Conservation (phyloP, 2,329 filamentous ascomycete species). For the Aspergillus hiratsukae region DNA sequence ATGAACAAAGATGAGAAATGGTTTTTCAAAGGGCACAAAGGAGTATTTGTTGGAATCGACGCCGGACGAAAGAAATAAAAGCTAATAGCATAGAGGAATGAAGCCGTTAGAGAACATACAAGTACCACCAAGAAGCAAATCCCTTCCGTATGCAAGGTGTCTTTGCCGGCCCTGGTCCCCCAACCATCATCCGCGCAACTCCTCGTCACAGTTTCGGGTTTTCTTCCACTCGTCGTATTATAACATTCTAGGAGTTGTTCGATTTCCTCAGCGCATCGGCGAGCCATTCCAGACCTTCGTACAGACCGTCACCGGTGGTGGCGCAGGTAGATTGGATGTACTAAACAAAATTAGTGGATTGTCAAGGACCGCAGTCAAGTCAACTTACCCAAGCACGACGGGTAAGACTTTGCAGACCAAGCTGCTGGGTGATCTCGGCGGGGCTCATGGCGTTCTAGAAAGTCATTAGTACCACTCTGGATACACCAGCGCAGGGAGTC, state of each 20-base stretch:
- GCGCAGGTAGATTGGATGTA: conserved; percentile 99
- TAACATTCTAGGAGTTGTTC: conserved; percentile 44
- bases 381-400: conserved; percentile 94
- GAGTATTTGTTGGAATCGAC: conserved; percentile 24
- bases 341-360: conserved; percentile 44
- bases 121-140: conserved; percentile 29
- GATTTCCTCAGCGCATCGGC: conserved; percentile 75
- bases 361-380: neutral
- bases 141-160: conserved; percentile 27
- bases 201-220: conserved; percentile 34
- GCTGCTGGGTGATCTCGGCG: conserved; percentile 99
- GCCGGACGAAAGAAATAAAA: conserved; percentile 34
- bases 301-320: conserved; percentile 97
- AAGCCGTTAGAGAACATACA: conserved; percentile 36
- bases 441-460: conserved; percentile 96
- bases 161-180: conserved; percentile 29
- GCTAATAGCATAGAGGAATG: conserved; percentile 41
- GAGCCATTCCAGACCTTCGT: conserved; percentile 96
- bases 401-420: conserved; percentile 97
- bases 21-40: conserved; percentile 23
- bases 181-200: conserved; percentile 33
- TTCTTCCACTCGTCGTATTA: conserved; percentile 31
- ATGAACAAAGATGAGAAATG: conserved; percentile 4
- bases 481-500: neutral
- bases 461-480: conserved; percentile 12